Conservation (phyloP, 1,139 yeast genomes). For the Pichia sp. region DNA sequence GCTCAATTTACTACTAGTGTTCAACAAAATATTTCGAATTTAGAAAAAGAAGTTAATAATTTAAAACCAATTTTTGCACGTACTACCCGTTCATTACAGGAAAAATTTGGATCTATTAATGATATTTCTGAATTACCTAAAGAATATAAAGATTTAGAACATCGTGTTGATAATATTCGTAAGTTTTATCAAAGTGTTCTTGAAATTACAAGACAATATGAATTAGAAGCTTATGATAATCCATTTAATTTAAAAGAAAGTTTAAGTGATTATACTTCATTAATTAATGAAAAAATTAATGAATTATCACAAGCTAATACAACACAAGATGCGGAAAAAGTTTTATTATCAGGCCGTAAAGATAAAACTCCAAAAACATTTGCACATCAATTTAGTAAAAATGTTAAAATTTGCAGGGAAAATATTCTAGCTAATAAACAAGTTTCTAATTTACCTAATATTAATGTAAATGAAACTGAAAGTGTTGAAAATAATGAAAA, state of each 20-base stretch:
- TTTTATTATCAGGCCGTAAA: slow-evolving; percentile 32
- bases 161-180: slow-evolving; percentile 57
- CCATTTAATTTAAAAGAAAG: slow-evolving; percentile 65
- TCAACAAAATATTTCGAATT: slow-evolving; percentile 35
- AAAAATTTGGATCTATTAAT: slow-evolving; percentile 61
- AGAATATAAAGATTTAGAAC: slow-evolving; percentile 63
- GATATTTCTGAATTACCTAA: slow-evolving; percentile 69
- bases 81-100: slow-evolving; percentile 58
- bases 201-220: slow-evolving; percentile 56
- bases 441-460: slow-evolving; percentile 12
- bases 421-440: slow-evolving; percentile 27
- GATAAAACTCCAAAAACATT: slow-evolving; percentile 41
- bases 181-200: slow-evolving; percentile 55
- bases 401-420: slow-evolving; percentile 36
- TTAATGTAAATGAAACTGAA: slow-evolving; percentile 19
- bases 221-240: slow-evolving; percentile 62
- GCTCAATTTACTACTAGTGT: slow-evolving; percentile 41
- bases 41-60: slow-evolving; percentile 32
- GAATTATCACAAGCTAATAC: slow-evolving; percentile 56
- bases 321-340: slow-evolving; percentile 59
- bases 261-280: slow-evolving; percentile 53
- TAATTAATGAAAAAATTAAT: slow-evolving; percentile 47
- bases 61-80: slow-evolving; percentile 52
- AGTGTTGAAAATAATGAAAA: not conserved
- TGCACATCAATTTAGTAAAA: slow-evolving; percentile 44